phyloP scores from a whole-genome alignment of 2,329 filamentous ascomycete genomes.

The Fusarium sp. region DNA sequence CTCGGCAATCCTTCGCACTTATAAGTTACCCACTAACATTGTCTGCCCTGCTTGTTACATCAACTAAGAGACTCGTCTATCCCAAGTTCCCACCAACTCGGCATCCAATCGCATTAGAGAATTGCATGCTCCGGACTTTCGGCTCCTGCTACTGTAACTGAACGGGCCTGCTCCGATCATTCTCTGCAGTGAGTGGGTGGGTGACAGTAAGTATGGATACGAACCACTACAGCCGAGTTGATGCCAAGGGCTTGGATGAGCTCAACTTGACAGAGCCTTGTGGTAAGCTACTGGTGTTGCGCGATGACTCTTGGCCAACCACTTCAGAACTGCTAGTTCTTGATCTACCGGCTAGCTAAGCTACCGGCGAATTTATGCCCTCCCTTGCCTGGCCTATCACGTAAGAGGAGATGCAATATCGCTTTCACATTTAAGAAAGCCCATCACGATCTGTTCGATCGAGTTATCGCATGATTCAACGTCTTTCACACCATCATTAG shows the following conservation, averaged over 20 bases:
- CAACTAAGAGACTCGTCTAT: slow-evolving; percentile 4
- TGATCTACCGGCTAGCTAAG: slow-evolving; percentile 11
- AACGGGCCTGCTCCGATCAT: neutral
- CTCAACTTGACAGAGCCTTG: neutral
- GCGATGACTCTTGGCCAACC: neutral
- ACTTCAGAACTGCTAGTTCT: neutral
- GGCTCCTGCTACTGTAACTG: slow-evolving; percentile 8
- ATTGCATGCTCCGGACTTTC: slow-evolving; percentile 7
- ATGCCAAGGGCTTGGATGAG: neutral
- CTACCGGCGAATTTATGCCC: neutral
- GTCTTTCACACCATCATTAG: neutral
- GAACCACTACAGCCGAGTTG: neutral
- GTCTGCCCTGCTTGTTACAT: slow-evolving; percentile 2
- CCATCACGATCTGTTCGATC: slow-evolving; percentile 14
- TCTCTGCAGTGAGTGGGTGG: neutral
- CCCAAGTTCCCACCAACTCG: slow-evolving; percentile 14
- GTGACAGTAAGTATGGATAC: neutral
- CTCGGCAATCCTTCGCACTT: neutral
- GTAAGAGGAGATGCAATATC: neutral
- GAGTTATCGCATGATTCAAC: slow-evolving; percentile 1
- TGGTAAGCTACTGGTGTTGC: neutral
- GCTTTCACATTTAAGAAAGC: neutral
- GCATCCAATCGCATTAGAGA: slow-evolving; percentile 21
- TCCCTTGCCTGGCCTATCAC: slow-evolving; percentile 5
- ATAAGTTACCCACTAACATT: neutral